phyloP scores from a whole-genome alignment of 176 grass and related monocot genomes.

The Oryza rufipogon region DNA sequence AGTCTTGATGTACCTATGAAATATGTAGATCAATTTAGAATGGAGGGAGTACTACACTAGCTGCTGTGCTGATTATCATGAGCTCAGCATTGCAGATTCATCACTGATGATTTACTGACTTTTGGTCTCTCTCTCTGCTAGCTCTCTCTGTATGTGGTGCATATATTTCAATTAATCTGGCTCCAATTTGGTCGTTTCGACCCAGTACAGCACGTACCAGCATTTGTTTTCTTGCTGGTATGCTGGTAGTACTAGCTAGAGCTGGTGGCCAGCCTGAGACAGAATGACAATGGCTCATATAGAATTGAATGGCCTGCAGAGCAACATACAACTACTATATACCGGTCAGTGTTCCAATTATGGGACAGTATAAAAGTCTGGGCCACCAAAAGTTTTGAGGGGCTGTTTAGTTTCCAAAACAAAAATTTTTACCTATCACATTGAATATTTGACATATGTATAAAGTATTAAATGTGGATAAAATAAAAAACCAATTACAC shows the following conservation, averaged over 20 bases:
- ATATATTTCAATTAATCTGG: not conserved
- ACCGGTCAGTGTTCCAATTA: not conserved
- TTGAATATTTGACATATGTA: no score
- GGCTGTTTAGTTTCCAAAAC: no score
- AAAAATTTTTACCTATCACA: no score
- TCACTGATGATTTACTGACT: not conserved
- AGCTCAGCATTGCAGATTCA: not conserved
- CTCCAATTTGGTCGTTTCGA: not conserved
- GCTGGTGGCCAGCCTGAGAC: not conserved
- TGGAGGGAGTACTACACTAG: no score
- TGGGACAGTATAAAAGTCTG: not conserved
- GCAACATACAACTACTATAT: not conserved
- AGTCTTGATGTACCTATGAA: no score
- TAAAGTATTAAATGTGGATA: no score
- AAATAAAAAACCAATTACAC: no score
- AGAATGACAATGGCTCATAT: not conserved
- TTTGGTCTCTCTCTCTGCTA: not conserved
- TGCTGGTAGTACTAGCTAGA: not conserved
- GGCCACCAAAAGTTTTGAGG: no score
- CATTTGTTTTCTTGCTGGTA: not conserved
- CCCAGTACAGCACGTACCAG: no score
- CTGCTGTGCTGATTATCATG: not conserved
- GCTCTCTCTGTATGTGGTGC: not conserved
- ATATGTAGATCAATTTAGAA: no score
- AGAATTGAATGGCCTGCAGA: constrained; percentile 4